Conservation (phyloP, 2,329 filamentous ascomycete genomes). For the Chaetomiaceae sp. region DNA sequence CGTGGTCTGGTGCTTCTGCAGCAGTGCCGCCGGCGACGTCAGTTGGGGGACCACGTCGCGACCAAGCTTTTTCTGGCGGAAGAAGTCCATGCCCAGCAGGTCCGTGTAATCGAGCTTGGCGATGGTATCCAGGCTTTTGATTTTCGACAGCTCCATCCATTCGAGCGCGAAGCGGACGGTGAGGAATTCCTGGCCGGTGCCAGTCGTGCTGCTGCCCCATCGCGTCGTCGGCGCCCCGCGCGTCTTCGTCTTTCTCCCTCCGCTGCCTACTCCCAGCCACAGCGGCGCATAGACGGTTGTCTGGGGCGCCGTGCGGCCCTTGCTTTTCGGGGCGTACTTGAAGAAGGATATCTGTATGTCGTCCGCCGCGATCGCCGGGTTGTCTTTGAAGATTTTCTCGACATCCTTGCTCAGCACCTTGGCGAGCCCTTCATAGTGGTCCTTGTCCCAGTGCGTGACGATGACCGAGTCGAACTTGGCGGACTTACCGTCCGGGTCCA, state of each 20-base stretch:
- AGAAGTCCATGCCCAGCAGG: slow-evolving; percentile 7
- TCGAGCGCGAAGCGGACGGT: too few relatives aligned
- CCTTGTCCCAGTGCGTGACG: slow-evolving; percentile 6
- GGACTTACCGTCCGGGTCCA: too few relatives aligned
- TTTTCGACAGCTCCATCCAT: neutral
- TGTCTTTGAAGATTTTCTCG: too few relatives aligned
- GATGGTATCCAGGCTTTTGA: too few relatives aligned
- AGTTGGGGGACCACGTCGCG: too few relatives aligned
- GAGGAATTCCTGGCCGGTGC: too few relatives aligned
- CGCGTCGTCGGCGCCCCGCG: too few relatives aligned
- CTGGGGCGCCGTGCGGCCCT: neutral
- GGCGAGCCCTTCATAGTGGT: too few relatives aligned
- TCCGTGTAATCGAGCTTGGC: neutral
- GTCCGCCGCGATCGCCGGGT: neutral
- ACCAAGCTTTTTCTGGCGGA: neutral
- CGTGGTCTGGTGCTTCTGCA: neutral
- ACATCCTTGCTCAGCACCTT: neutral
- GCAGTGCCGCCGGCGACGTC: too few relatives aligned
- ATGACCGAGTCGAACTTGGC: slow-evolving; percentile 5
- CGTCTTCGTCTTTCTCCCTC: too few relatives aligned
- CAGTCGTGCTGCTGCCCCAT: too few relatives aligned
- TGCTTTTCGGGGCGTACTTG: slow-evolving; percentile 4
- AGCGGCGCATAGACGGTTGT: slow-evolving; percentile 9
- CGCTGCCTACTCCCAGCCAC: slow-evolving; percentile 1
- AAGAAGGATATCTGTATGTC: neutral